Percentiles rank a stretch among this genome's conserved stretches.
These are phyloP conservation scores for Barnettozyma sucrosica DNA, from an alignment of 805 yeast species.

Conservation along the genomic window DNA sequence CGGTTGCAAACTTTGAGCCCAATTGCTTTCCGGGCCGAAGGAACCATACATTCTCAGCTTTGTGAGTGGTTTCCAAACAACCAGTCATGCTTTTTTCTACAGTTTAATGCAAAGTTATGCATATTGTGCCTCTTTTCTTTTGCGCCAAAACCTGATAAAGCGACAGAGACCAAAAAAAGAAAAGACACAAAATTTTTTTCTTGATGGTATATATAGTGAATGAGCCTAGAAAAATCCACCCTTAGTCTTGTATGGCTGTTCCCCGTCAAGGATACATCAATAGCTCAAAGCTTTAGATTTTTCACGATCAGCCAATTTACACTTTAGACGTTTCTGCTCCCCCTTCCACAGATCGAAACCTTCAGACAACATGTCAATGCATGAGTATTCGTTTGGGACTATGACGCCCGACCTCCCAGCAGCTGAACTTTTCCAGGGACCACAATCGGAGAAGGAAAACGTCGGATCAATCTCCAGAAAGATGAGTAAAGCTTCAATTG, in stretches of 20 bases:
- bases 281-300: not conserved
- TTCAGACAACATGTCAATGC: constrained; percentile 3
- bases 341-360: not conserved
- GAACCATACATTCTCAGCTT: not conserved
- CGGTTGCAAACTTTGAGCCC: not conserved
- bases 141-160: not conserved
- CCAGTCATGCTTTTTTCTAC: not conserved
- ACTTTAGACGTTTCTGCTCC: not conserved
- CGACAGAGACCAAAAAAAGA: constrained; percentile 1
- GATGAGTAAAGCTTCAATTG: constrained; percentile 23
- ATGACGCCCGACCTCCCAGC: constrained; percentile 24
- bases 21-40: not conserved
- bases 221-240: not conserved
- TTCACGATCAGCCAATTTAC: not conserved
- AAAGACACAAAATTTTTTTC: constrained; percentile 1
- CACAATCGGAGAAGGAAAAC: not conserved
- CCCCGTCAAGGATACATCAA: not conserved
- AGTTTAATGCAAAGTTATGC: not conserved
- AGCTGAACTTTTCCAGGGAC: constrained; percentile 8
- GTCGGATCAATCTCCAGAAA: constrained; percentile 21
- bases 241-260: not conserved
- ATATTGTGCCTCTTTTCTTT: not conserved
- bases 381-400: constrained; percentile 13
- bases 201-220: not conserved
- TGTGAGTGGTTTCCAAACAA: not conserved